Base-by-base conservation (phyloP, 192 early-diverging fungal genomes). In the Pecoramyces ruminantium region DNA sequence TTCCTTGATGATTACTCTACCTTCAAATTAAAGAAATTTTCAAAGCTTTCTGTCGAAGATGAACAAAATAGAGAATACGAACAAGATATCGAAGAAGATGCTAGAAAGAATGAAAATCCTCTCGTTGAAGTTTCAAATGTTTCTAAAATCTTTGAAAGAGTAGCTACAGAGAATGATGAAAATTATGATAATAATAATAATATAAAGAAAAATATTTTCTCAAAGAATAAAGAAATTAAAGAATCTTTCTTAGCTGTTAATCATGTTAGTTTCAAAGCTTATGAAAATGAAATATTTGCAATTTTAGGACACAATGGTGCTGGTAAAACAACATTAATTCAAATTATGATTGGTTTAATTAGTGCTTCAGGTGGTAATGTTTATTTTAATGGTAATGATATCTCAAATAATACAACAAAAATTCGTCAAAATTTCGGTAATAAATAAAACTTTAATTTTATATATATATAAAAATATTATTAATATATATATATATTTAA, bases 271-370 rank as follows among this genome's bases (percentile, higher is more conserved):
- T 67, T 80, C 5, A 80, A 34, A 14, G 28, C 30, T 38, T 29
- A 80, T 29, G 29, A 77, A 29, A 29, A 77, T 29, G 79, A 77
- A 77, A 29, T 29, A 8, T 77, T 29, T 11, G 38, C 17, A 11
- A 29, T 80, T 29, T 77, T 80, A 21, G 79, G 79, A 21, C 79
- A 80, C 29, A 80, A 80, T 58, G 79, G 79, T 17, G 42, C 79
- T 42, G 79, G 79, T 77, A 80, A 80, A n/a, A 77, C 79, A 3
- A 80, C 79, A 77, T 77, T 80, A 29, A 18, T 80, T 9, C 42
- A 80, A 42, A 77, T 80, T 8, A 29, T 80, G 29, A 80, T 38
- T 21, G 79, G 79, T 21, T 80, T 77, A 77, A 29, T 77, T 77
- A 29, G 25, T 12, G 18, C 79, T 4, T 34, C 79, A 17, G 79